Base-by-base conservation (phyloP, 768 basidiomycete species). In the Pholiota microspora region DNA sequence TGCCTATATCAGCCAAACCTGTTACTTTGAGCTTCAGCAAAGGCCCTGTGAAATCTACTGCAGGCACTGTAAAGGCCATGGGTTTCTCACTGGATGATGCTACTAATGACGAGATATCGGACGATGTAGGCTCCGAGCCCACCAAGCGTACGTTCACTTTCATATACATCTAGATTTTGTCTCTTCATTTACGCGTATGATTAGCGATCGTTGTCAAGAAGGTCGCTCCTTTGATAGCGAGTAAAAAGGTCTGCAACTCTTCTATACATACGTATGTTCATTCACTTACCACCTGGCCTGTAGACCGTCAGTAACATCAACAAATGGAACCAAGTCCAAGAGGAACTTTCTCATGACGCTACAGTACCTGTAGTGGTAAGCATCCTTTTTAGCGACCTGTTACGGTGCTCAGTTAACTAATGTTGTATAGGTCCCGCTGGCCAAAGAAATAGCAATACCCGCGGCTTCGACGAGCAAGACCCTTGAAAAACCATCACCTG, bases 271-370 rank as follows among this genome's bases (percentile, higher is more conserved):
- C 38, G 34, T 56, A 34, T 53, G 29, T 36, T 51, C 27, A 36
- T 51, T 51, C 45, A 53, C 45, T 42, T 15, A 6, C 4, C 3
- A 28, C 51, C 21, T 31, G 15, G 23, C 47, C 53, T 66, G 16
- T 66, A 97, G 92, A 90, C 86, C 42, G 89, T 82, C 46, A 89
- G 82, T 68, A 94, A 94, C 64, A 98, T 99, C 66, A 86, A 81
- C 64, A 98, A 98, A 68, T 99, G 96, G 97, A 98, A 95, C 67
- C 88, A 88, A 73, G 92, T 95, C 8, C 92, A 96, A 71, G 88
- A 88, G 71, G 95, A 94, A 64, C 78, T 97, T 47, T 82, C 80
- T 31, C 77, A 82, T 56, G 70, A 75, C 38, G 53, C 72, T 28
- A 65, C 64, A 54, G 57, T 65, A 54, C 34, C 55, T 63, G 36